Evolutionary conservation across 1,284 basidiomycete species (phyloP).

Genomic region (Ganoderma leucocontextum): DNA sequence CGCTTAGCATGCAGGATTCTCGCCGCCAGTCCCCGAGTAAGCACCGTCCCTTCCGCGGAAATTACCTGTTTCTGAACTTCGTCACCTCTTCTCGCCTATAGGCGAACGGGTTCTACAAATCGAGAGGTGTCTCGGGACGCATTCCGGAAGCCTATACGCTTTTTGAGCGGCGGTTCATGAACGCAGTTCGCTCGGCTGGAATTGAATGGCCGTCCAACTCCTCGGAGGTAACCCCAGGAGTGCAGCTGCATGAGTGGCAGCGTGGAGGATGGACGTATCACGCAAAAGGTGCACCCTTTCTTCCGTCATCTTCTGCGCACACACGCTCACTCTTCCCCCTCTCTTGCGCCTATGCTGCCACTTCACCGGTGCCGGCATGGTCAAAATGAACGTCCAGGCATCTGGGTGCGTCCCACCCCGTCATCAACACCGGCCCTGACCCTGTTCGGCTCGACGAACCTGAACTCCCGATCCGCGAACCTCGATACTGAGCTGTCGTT

Average conservation of each 20-base stretch:
- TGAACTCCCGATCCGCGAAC: slow-evolving; percentile 90
- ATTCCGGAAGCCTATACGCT: slow-evolving; percentile 97
- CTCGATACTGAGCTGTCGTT: slow-evolving; percentile 96
- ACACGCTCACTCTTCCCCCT: slow-evolving; percentile 15
- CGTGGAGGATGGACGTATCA: slow-evolving; percentile 98
- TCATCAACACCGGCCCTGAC: slow-evolving; percentile 73
- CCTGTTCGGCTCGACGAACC: slow-evolving; percentile 95
- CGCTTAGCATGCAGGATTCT: slow-evolving; percentile 78
- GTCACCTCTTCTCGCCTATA: slow-evolving; percentile 41
- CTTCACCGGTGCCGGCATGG: slow-evolving; percentile 2
- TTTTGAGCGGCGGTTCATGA: slow-evolving; percentile 87
- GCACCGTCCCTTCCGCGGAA: slow-evolving; percentile 31
- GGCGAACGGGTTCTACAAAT: slow-evolving; percentile 97
- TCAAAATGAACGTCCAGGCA: slow-evolving; percentile 57
- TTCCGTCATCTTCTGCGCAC: slow-evolving; percentile 3
- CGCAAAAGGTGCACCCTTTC: slow-evolving; percentile 79
- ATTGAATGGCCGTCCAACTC: slow-evolving; percentile 51
- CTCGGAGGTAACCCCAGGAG: slow-evolving; percentile 47
- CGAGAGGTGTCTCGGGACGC: slow-evolving; percentile 87
- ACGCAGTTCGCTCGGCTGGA: slow-evolving; percentile 61
- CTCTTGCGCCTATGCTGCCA: slow-evolving; percentile 2
- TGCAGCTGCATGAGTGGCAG: slow-evolving; percentile 89
- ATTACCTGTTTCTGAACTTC: slow-evolving; percentile 10
- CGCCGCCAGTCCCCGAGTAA: slow-evolving; percentile 87
- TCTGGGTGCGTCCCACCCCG: slow-evolving; percentile 81